Evolutionary conservation across 2,329 filamentous ascomycete species (phyloP).

Genomic region (Colletotrichum sp.): DNA sequence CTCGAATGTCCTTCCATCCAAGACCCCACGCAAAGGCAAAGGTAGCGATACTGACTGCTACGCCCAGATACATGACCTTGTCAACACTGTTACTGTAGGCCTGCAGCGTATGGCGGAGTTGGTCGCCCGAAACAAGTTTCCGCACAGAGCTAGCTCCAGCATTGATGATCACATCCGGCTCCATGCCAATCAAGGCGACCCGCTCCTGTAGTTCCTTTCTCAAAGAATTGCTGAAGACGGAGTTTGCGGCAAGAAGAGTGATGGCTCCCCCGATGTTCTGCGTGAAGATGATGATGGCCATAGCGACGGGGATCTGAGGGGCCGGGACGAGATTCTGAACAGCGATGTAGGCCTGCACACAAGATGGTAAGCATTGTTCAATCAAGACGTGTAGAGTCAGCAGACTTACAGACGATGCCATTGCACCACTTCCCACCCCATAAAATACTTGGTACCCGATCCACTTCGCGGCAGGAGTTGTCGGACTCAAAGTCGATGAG

Average conservation of each 20-base stretch:
- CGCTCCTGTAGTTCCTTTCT: slow-evolving; percentile 28
- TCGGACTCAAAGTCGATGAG: slow-evolving; percentile 8
- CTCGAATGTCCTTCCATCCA: slow-evolving; percentile 50
- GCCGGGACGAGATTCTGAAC: slow-evolving; percentile 3
- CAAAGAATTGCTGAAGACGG: slow-evolving; percentile 34
- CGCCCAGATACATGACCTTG: slow-evolving; percentile 32
- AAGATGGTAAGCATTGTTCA: background rate
- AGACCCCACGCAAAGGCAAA: slow-evolving; percentile 46
- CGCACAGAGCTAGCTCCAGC: slow-evolving; percentile 47
- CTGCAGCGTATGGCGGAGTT: slow-evolving; percentile 38
- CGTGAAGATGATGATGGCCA: slow-evolving; percentile 6
- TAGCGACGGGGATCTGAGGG: slow-evolving; percentile 4
- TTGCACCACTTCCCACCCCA: slow-evolving; percentile 18
- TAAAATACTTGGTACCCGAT: slow-evolving; percentile 25
- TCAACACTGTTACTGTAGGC: slow-evolving; percentile 43
- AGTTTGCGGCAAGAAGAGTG: slow-evolving; percentile 21
- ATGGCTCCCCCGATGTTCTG: slow-evolving; percentile 23
- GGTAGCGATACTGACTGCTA: slow-evolving; percentile 30
- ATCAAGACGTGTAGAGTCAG: background rate
- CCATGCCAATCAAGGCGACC: background rate
- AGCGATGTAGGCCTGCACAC: slow-evolving; percentile 3
- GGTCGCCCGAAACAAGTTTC: slow-evolving; percentile 29
- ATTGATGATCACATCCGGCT: slow-evolving; percentile 33
- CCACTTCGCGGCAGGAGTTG: slow-evolving; percentile 13
- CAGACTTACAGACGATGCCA: background rate